Percentiles rank a stretch among this genome's conserved stretches.
Conservation (phyloP, 352 stramenopile genomes). For the Globisporangium nodosum region DNA sequence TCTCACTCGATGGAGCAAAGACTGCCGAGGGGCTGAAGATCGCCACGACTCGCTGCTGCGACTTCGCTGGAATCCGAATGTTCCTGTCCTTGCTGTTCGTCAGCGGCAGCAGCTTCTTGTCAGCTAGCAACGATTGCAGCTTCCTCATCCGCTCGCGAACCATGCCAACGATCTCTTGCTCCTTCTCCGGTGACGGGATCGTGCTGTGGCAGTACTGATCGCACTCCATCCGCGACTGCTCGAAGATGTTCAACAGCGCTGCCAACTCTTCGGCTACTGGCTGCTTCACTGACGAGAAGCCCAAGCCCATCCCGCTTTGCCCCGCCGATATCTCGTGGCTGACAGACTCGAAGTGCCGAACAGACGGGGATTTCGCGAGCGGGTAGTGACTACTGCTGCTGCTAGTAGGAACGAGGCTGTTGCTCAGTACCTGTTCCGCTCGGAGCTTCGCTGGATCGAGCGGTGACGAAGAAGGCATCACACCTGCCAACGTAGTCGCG, state of each 20-base stretch:
- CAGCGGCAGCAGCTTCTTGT: slow-evolving; percentile 67
- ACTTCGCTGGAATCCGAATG: slow-evolving; percentile 73
- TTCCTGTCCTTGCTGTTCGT: slow-evolving; percentile 71
- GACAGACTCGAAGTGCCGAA: slow-evolving; percentile 1
- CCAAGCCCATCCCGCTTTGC: not conserved
- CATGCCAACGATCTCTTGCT: slow-evolving; percentile 77
- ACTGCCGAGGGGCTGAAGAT: slow-evolving; percentile 62
- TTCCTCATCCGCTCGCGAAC: slow-evolving; percentile 65
- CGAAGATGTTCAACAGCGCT: slow-evolving; percentile 61
- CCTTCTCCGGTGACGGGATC: slow-evolving; percentile 53
- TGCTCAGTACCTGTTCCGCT: slow-evolving; percentile 9
- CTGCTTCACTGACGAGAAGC: slow-evolving; percentile 7
- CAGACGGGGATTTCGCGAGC: slow-evolving; percentile 2
- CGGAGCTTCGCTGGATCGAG: slow-evolving; percentile 13
- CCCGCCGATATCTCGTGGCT: slow-evolving; percentile 1
- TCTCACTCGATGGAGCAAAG: slow-evolving; percentile 22
- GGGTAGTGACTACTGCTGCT: not conserved
- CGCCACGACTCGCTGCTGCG: slow-evolving; percentile 68
- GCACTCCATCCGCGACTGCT: slow-evolving; percentile 58
- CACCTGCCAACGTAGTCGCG: not conserved
- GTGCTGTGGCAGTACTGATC: slow-evolving; percentile 69
- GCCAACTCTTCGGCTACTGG: slow-evolving; percentile 35
- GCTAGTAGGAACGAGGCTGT: not conserved
- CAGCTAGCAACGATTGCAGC: slow-evolving; percentile 54
- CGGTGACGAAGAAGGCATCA: not conserved